A percentile compares a stretch with the other conserved stretches of the same genome.
These are phyloP conservation scores for Boletus barrowsii DNA, from an alignment of 768 basidiomycete species.

Conservation along the genomic window DNA sequence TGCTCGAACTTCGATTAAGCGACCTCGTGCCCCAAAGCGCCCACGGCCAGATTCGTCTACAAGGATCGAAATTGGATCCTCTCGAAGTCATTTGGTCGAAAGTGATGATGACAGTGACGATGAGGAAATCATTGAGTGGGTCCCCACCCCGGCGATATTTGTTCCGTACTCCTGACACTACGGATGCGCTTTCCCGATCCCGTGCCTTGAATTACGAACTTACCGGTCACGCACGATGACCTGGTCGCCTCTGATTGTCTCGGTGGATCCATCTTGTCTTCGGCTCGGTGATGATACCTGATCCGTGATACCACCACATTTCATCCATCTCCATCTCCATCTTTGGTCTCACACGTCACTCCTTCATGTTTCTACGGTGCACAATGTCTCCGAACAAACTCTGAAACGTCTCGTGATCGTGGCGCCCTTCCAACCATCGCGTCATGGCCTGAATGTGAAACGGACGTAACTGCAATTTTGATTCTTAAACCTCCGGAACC, in stretches of 20 bases:
- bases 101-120: conserved; percentile 33
- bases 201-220: not conserved
- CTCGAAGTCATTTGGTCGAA: conserved; percentile 7
- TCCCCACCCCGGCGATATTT: conserved; percentile 1
- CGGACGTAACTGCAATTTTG: conserved; percentile 21
- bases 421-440: not conserved
- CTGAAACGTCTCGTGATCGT: conserved; percentile 12
- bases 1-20: conserved; percentile 17
- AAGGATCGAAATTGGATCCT: not conserved
- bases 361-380: conserved; percentile 11
- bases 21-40: conserved; percentile 24
- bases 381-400: conserved; percentile 17
- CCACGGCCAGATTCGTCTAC: conserved; percentile 4
- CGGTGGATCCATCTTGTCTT: not conserved
- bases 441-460: conserved; percentile 10
- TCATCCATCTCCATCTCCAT: conserved; percentile 3
- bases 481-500: conserved; percentile 27
- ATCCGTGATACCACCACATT: not conserved
- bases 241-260: not conserved
- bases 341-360: conserved; percentile 5
- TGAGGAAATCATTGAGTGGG: conserved; percentile 26
- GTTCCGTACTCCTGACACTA: not conserved
- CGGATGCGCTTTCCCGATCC: not conserved
- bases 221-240: conserved; percentile 2
- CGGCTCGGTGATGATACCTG: conserved; percentile 16